Evolutionary conservation across 139 green algal genomes (phyloP).

Genomic region (Chlamydomonas asymmetrica): DNA sequence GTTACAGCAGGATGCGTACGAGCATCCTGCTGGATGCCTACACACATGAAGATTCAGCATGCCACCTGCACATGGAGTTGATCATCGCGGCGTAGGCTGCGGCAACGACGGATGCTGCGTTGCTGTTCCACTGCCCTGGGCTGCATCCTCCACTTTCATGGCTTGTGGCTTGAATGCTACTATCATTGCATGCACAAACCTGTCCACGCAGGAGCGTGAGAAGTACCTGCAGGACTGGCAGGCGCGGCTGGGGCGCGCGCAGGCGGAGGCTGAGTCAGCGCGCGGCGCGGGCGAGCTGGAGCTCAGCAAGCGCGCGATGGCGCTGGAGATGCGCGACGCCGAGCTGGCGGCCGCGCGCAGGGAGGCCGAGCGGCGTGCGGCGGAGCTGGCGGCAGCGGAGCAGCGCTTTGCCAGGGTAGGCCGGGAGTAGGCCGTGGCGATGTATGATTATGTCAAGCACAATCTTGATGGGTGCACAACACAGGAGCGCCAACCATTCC

Average conservation of each 20-base stretch:
- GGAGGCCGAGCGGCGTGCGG: conserved; percentile 2
- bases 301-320: conserved; percentile 10
- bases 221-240: not conserved
- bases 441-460: not conserved
- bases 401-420: conserved; percentile 3
- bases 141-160: too few species aligned
- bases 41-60: too few species aligned
- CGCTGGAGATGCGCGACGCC: conserved; percentile 17
- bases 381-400: not conserved
- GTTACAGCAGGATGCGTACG: too few species aligned
- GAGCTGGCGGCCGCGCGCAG: not conserved
- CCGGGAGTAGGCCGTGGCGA: not conserved
- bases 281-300: conserved; percentile 1
- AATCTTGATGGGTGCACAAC: too few species aligned
- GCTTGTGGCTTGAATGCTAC: too few species aligned
- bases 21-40: too few species aligned
- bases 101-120: too few species aligned
- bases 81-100: too few species aligned
- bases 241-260: conserved; percentile 2
- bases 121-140: too few species aligned
- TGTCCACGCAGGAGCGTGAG: conserved; percentile 11
- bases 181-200: too few species aligned
- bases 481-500: too few species aligned
- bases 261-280: conserved; percentile 21
- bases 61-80: too few species aligned